Evolutionary conservation across 2,329 filamentous ascomycete species (phyloP).

Genomic region (Venturiaceae sp.): DNA sequence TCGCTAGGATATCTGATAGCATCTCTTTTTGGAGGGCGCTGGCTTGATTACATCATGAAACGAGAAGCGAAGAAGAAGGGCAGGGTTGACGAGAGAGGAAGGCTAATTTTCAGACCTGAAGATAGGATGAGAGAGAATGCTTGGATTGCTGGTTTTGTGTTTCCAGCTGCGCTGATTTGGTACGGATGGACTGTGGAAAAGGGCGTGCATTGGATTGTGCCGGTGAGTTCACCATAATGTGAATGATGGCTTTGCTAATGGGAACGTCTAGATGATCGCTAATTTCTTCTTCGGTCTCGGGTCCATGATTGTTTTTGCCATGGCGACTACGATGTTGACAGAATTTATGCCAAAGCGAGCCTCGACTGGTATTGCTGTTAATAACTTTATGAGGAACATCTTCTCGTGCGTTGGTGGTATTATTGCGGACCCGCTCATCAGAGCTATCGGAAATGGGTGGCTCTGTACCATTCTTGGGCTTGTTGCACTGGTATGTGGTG

Average conservation of each 20-base stretch:
- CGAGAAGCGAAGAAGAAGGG: constrained; percentile 26
- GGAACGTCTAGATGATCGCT: constrained; percentile 16
- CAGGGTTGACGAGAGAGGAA: constrained; percentile 24
- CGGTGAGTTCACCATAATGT: constrained; percentile 11
- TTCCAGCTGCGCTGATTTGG: constrained; percentile 24
- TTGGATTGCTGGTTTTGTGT: constrained; percentile 25
- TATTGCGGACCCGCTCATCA: constrained; percentile 24
- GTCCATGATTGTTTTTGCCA: constrained; percentile 27
- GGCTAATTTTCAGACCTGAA: constrained; percentile 23
- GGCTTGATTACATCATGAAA: constrained; percentile 30
- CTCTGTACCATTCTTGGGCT: constrained; percentile 33
- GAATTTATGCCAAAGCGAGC: constrained; percentile 29
- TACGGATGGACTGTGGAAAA: constrained; percentile 26
- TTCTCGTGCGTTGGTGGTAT: constrained; percentile 25
- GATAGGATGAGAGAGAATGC: constrained; percentile 32
- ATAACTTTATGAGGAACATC: constrained; percentile 29
- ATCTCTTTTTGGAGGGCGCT: constrained; percentile 25
- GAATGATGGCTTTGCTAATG: constrained; percentile 16
- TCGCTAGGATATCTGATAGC: constrained; percentile 25
- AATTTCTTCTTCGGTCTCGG: constrained; percentile 32
- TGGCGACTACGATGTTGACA: constrained; percentile 28
- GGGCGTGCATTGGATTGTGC: constrained; percentile 22
- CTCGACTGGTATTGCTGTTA: constrained; percentile 25
- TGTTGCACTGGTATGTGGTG: constrained; percentile 35
- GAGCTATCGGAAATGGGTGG: constrained; percentile 28